Percentiles rank a stretch among this genome's conserved stretches.
These are phyloP conservation scores for Rhododendron vialii DNA, from an alignment of 148 eudicot species.

Conservation along the genomic window DNA sequence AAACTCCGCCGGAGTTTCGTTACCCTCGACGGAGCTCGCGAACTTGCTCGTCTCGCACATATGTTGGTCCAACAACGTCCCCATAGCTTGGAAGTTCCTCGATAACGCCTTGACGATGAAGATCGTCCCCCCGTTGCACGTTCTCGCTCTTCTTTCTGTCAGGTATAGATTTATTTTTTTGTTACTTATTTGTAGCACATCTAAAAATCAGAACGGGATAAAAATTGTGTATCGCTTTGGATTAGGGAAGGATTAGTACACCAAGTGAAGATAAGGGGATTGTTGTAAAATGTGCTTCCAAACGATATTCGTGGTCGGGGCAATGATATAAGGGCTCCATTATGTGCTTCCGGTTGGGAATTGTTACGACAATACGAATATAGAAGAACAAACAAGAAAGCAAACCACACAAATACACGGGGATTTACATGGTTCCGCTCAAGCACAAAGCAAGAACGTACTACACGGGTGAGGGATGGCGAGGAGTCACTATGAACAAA, in stretches of 20 bases:
- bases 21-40: constrained; percentile 50
- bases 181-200: neutral
- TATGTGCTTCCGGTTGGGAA: neutral
- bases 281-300: neutral
- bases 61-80: constrained; percentile 52
- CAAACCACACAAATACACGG: neutral
- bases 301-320: neutral
- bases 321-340: neutral
- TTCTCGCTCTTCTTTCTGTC: constrained; percentile 50
- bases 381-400: neutral
- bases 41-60: constrained; percentile 45
- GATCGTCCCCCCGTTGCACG: constrained; percentile 49
- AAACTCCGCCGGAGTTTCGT: constrained; percentile 43
- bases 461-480: neutral
- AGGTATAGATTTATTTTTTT: constrained; percentile 22
- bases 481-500: neutral
- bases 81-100: constrained; percentile 65
- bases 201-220: neutral
- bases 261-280: neutral
- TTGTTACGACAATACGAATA: neutral
- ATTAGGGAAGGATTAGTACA: neutral
- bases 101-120: constrained; percentile 45
- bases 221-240: neutral
- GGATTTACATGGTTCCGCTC: neutral
- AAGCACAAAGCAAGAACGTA: neutral